A percentile compares a stretch with the other conserved stretches of the same genome.
Conservation (phyloP, 2,329 filamentous ascomycete species). For the Aspergillus vadensis region DNA sequence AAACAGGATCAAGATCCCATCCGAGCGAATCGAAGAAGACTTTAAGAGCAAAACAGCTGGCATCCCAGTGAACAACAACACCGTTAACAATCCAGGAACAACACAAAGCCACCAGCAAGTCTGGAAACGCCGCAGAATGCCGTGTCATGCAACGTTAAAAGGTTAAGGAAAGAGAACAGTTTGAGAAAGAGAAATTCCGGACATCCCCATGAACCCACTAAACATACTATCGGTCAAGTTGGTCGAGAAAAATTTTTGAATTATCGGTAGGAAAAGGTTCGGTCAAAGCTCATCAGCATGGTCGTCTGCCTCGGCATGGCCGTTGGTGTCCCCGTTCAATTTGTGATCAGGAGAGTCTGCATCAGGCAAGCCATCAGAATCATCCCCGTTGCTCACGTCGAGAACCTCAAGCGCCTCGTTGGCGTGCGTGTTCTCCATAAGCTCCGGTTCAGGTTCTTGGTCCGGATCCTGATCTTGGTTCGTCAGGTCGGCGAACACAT, state of each 20-base stretch:
- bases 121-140: slow-evolving; percentile 17
- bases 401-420: slow-evolving; percentile 50
- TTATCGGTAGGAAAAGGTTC: background rate
- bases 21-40: background rate
- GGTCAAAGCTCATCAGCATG: slow-evolving; percentile 12
- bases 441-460: slow-evolving; percentile 30
- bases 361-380: slow-evolving; percentile 32
- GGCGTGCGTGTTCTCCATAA: slow-evolving; percentile 49
- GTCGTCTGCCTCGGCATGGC: slow-evolving; percentile 18
- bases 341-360: slow-evolving; percentile 26
- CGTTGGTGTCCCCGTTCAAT: slow-evolving; percentile 25
- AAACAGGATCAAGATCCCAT: background rate
- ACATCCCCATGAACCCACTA: slow-evolving; percentile 8
- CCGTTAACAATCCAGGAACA: slow-evolving; percentile 22
- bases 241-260: background rate
- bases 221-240: background rate
- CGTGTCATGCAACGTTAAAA: slow-evolving; percentile 6
- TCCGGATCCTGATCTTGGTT: slow-evolving; percentile 45
- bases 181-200: background rate
- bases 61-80: slow-evolving; percentile 15
- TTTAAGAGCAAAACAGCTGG: slow-evolving; percentile 8
- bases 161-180: slow-evolving; percentile 1
- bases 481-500: slow-evolving; percentile 51
- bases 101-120: slow-evolving; percentile 18
- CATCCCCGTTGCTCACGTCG: slow-evolving; percentile 41